Evolutionary conservation across 352 stramenopile genomes (phyloP).

Genomic region (Salisapilia sapeloensis): DNA sequence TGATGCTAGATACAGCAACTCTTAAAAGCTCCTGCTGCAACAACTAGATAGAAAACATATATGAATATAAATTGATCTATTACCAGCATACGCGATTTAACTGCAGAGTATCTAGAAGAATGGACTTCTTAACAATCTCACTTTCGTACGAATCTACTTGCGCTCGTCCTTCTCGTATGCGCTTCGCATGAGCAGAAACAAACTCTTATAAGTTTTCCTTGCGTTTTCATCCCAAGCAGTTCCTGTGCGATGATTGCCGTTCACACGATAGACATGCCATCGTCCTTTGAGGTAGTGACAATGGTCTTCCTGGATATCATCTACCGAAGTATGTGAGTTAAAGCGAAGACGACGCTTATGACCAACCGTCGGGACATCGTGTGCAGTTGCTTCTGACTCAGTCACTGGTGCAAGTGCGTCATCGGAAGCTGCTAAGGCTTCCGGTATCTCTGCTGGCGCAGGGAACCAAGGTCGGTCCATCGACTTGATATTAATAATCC

Average conservation of each 20-base stretch:
- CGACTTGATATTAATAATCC: slow-evolving; percentile 49
- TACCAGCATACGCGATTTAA: no score
- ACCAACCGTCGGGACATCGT: no score
- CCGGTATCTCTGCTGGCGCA: slow-evolving; percentile 21
- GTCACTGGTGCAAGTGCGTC: no score
- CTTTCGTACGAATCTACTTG: no score
- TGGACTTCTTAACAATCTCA: no score
- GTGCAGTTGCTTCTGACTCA: slow-evolving; percentile 9
- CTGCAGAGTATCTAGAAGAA: no score
- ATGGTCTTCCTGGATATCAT: slow-evolving; percentile 27
- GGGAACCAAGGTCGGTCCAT: slow-evolving; percentile 57
- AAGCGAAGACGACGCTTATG: slow-evolving; percentile 25
- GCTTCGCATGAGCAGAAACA: slow-evolving; percentile 28
- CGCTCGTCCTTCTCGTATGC: slow-evolving; percentile 38
- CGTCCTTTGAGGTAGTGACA: slow-evolving; percentile 16
- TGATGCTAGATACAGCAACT: no score
- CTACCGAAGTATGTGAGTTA: slow-evolving; percentile 58
- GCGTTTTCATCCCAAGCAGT: slow-evolving; percentile 6
- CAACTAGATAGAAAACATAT: no score
- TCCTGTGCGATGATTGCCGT: slow-evolving; percentile 6
- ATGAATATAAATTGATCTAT: no score
- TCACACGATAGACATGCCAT: slow-evolving; percentile 9
- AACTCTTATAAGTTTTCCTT: slow-evolving; percentile 5
- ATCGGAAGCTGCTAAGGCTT: slow-evolving; percentile 5
- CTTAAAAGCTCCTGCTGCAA: no score